Base-by-base conservation (phyloP, 140 eudicot species). In the Stevia rebaudiana region DNA sequence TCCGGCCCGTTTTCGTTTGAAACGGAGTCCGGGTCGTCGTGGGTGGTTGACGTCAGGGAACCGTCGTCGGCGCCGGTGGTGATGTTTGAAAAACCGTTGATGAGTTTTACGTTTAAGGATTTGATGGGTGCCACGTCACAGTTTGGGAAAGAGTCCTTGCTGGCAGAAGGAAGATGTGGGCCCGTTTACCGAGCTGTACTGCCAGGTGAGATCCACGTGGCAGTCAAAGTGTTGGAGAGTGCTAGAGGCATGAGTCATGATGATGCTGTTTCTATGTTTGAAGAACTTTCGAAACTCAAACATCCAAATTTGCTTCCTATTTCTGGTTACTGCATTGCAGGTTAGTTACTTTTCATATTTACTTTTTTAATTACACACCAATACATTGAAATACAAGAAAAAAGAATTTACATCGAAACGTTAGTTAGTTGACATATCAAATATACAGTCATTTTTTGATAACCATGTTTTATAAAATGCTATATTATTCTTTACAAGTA, bases 181-280 rank as follows among this genome's bases (percentile, higher is more conserved):
- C 98, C 98, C 66, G 86, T 92, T 0, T 92, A 92, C 74, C 69
- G 96, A 51, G 98, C 96, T 11, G 96, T 92, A 19, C 81, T 92
- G 48, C 98, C 98, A 58, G 98, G 98, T 68, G 95, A 92, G 69
- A 64, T 92, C 83, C 95, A 92, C 87, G 95, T 92, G 98, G 98
- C 98, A 35, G 86, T 92, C 68, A 92, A 92, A 75, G 98, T 92
- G 35, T 71, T 92, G 69, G 96, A 92, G 64, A 54, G 65, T 65
- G 89, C 83, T 15, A 74, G 96, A 53, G 79, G 70, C 57, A 68
- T 92, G 61, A 81, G 80, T 60, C 75, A 75, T 53, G 79, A 79
- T 31, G 85, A 79, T 5, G 89, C 94, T 7, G 78, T 74, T 11
- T 72, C 78, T 18, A 56, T 92, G 87, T 92, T 92, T 76, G 95